phyloP scores from a whole-genome alignment of 352 stramenopile species.

The Phytophthora pluvialis region DNA sequence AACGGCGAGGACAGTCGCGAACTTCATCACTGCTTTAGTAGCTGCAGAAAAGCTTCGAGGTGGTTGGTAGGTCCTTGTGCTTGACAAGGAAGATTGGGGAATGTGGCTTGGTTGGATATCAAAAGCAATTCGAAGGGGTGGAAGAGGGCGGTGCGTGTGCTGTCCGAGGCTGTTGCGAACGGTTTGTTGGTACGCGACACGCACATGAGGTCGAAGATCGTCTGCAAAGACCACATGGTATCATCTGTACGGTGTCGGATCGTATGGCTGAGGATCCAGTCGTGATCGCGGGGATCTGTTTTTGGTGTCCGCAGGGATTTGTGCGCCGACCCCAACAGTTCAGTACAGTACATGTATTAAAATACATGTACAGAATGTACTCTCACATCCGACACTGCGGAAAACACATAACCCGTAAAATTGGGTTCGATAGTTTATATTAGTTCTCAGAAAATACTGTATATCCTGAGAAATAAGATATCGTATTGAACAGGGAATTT shows the following conservation, averaged over 20 bases:
- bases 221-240: slow-evolving; percentile 19
- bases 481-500: no score
- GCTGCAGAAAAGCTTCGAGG: slow-evolving; percentile 28
- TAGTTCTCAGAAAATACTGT: slow-evolving; percentile 10
- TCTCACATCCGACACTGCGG: slow-evolving; percentile 7
- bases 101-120: slow-evolving; percentile 7
- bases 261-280: slow-evolving; percentile 24
- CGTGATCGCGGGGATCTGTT: slow-evolving; percentile 21
- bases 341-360: not conserved
- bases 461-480: slow-evolving; percentile 11
- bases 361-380: slow-evolving; percentile 2
- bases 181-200: slow-evolving; percentile 21
- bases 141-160: no score
- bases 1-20: slow-evolving; percentile 15
- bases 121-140: no score
- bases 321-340: slow-evolving; percentile 8
- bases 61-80: slow-evolving; percentile 17
- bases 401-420: not conserved
- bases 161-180: slow-evolving; percentile 10
- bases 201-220: slow-evolving; percentile 9
- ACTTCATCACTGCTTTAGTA: slow-evolving; percentile 34
- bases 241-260: slow-evolving; percentile 33
- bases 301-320: slow-evolving; percentile 13
- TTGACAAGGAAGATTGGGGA: slow-evolving; percentile 26
- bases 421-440: not conserved